These are phyloP conservation scores for Erythrophleum fordii DNA, from an alignment of 306 rosid species.

Conservation along the genomic window DNA sequence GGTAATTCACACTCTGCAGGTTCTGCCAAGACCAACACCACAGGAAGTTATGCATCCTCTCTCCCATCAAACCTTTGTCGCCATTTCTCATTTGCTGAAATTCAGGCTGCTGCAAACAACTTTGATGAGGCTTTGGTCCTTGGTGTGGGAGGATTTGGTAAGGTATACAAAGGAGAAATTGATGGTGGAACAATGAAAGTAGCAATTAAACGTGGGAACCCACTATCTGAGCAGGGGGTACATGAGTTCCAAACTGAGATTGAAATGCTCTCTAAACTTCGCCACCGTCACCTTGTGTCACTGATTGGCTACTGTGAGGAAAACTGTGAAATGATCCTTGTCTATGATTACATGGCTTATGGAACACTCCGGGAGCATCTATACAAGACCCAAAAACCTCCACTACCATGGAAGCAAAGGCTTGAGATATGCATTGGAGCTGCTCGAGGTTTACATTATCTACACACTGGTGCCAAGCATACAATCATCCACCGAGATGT, in stretches of 20 bases:
- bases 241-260: conserved; percentile 97
- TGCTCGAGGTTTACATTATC: conserved; percentile 95
- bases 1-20: conserved; percentile 89
- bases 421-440: conserved; percentile 98
- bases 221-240: conserved; percentile 95
- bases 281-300: conserved; percentile 97
- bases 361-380: conserved; percentile 96
- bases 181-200: conserved; percentile 80
- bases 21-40: conserved; percentile 91
- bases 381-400: conserved; percentile 96
- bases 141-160: conserved; percentile 99
- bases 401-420: conserved; percentile 98
- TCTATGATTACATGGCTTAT: conserved; percentile 89
- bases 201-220: conserved; percentile 93
- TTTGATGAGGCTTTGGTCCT: conserved; percentile 84
- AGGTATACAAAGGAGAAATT: conserved; percentile 90
- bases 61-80: conserved; percentile 94
- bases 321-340: conserved; percentile 95
- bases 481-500: conserved; percentile 96
- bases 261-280: conserved; percentile 98
- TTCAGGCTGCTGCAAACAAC: conserved; percentile 83
- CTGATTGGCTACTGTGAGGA: conserved; percentile 95
- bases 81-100: conserved; percentile 98
- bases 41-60: conserved; percentile 85
- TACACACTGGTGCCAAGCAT: conserved; percentile 95